Percentiles rank a stretch among this genome's conserved stretches.
These are phyloP conservation scores for Hevea brasiliensis DNA, from an alignment of 345 rosid genomes.

Conservation along the genomic window DNA sequence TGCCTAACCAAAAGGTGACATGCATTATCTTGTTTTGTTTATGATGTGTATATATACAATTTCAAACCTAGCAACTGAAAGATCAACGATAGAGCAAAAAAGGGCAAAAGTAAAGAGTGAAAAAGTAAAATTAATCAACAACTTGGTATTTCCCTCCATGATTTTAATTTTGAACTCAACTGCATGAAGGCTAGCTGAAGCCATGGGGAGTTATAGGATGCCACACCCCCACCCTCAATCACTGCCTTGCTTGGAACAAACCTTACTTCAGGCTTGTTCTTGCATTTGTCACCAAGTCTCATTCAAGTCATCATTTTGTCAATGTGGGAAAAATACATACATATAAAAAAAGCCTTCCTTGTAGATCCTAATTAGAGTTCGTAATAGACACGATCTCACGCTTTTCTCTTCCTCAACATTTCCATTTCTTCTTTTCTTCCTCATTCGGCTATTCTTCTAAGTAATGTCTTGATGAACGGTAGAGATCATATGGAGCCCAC, in stretches of 20 bases:
- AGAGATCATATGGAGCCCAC: slow-evolving; percentile 72
- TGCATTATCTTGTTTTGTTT: not conserved
- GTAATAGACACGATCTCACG: too few species aligned
- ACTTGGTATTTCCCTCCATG: not conserved
- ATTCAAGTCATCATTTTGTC: not conserved
- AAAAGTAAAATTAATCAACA: not conserved
- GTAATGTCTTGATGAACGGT: slow-evolving; percentile 51
- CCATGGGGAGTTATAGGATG: not conserved
- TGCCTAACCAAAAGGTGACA: not conserved
- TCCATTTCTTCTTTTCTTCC: not conserved
- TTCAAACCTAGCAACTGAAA: not conserved
- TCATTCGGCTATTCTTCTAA: slow-evolving; percentile 40
- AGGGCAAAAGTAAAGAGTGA: not conserved
- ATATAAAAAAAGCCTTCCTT: too few species aligned
- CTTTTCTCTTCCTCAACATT: not conserved
- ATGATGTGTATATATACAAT: not conserved
- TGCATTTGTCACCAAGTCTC: not conserved
- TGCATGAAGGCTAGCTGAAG: not conserved
- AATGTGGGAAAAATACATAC: too few species aligned
- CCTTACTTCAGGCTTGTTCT: too few species aligned
- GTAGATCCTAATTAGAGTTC: too few species aligned
- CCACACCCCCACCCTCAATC: not conserved
- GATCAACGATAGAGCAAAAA: not conserved
- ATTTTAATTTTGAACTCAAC: not conserved
- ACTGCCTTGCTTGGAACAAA: not conserved